phyloP scores from a whole-genome alignment of 1,284 basidiomycete species.

The Ceratobasidium theobromae region DNA sequence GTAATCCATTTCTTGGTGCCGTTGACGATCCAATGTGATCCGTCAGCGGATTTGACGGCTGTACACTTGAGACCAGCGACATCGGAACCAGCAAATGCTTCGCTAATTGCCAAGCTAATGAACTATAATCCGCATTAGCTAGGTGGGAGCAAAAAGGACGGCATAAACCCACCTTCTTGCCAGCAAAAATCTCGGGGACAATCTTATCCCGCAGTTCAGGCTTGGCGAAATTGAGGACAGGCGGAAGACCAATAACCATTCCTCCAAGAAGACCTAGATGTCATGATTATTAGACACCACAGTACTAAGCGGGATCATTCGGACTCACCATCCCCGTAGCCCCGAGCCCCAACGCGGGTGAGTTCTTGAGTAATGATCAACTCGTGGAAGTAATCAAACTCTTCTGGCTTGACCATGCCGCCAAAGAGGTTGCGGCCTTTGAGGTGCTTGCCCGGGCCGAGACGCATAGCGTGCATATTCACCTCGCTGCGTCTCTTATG shows the following conservation, averaged over 20 bases:
- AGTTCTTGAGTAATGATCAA: constrained; percentile 87
- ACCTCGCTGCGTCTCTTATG: constrained; percentile 47
- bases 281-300: background rate
- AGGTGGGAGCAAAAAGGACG: background rate
- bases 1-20: constrained; percentile 60
- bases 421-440: constrained; percentile 78
- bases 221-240: constrained; percentile 77
- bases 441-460: constrained; percentile 85
- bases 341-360: constrained; percentile 73
- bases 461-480: constrained; percentile 84
- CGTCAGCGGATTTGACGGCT: constrained; percentile 54
- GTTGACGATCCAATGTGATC: constrained; percentile 48
- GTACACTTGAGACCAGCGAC: constrained; percentile 49
- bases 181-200: constrained; percentile 77
- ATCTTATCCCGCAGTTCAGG: constrained; percentile 76
- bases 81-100: constrained; percentile 60
- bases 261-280: constrained; percentile 54
- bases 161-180: constrained; percentile 62
- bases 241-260: constrained; percentile 77
- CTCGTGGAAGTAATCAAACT: constrained; percentile 48
- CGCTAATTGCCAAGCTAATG: constrained; percentile 57
- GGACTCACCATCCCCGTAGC: constrained; percentile 72
- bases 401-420: constrained; percentile 82
- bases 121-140: constrained; percentile 40
- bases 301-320: constrained; percentile 39